These are phyloP conservation scores for Fusarium nodosum DNA, from an alignment of 2,329 filamentous ascomycete species.

Conservation along the genomic window DNA sequence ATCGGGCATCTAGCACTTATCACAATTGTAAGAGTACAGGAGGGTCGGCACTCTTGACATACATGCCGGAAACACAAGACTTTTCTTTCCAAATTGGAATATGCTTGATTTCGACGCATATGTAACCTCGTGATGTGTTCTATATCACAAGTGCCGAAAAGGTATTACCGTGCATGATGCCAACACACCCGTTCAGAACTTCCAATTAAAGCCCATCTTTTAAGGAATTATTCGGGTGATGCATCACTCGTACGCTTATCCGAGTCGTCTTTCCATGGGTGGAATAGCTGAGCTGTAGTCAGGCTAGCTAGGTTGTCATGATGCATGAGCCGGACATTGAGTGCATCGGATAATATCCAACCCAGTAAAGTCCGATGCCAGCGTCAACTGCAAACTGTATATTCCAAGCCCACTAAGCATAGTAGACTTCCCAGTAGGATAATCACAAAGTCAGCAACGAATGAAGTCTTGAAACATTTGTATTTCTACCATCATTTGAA, in stretches of 20 bases:
- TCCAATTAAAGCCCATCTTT: constrained; percentile 11
- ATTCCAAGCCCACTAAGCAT: background rate
- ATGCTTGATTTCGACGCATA: constrained; percentile 11
- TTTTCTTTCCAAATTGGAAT: background rate
- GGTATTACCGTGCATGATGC: constrained; percentile 33
- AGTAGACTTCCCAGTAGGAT: too few species aligned
- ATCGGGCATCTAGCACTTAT: background rate
- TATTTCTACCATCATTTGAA: constrained; percentile 9
- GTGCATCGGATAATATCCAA: background rate
- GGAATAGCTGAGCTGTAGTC: constrained; percentile 12
- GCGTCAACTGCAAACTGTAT: background rate
- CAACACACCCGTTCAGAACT: constrained; percentile 17
- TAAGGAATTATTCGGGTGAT: background rate
- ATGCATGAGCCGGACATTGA: constrained; percentile 12
- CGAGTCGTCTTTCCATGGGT: constrained; percentile 3
- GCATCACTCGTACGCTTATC: constrained; percentile 9
- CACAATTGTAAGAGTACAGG: background rate
- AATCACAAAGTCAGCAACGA: background rate
- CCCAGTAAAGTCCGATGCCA: background rate
- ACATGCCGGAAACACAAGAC: background rate
- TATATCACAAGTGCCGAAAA: constrained; percentile 21
- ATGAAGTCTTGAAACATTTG: background rate
- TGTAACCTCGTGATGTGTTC: constrained; percentile 26
- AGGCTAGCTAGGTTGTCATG: constrained; percentile 22
- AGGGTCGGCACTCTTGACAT: background rate